Conservation (phyloP, 2,329 filamentous ascomycete genomes). For the Fusarium armeniacum region DNA sequence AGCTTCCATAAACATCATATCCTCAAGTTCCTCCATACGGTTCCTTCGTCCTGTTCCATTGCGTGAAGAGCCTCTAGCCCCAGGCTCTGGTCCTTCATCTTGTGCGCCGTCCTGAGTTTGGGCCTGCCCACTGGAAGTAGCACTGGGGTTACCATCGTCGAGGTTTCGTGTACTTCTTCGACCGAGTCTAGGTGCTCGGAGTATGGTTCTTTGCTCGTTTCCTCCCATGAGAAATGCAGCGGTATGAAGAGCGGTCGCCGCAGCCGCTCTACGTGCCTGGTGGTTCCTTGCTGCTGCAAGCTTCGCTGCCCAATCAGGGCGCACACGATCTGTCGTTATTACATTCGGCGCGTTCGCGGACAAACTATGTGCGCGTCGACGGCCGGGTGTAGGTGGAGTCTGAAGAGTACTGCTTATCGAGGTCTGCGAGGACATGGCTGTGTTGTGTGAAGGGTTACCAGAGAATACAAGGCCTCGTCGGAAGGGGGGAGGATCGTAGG, state of each 20-base stretch:
- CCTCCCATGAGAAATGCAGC: constrained; percentile 91
- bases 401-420: constrained; percentile 76
- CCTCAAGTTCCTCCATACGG: constrained; percentile 89
- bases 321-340: constrained; percentile 90
- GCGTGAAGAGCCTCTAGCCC: constrained; percentile 42
- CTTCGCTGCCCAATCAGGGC: constrained; percentile 95
- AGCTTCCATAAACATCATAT: constrained; percentile 99
- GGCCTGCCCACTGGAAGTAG: constrained; percentile 51
- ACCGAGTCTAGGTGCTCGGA: constrained; percentile 66
- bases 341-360: constrained; percentile 88
- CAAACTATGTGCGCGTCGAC: constrained; percentile 70
- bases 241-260: constrained; percentile 93
- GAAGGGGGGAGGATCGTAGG: constrained; percentile 90
- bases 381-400: constrained; percentile 54
- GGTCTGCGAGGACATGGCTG: constrained; percentile 89
- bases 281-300: constrained; percentile 87
- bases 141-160: constrained; percentile 46
- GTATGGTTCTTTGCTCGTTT: constrained; percentile 63
- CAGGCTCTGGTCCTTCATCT: constrained; percentile 47
- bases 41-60: constrained; percentile 54
- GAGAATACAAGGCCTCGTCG: constrained; percentile 83
- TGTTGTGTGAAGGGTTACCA: constrained; percentile 57
- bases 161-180: constrained; percentile 65
- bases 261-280: constrained; percentile 86
- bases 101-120: constrained; percentile 28